A percentile compares a stretch with the other conserved stretches of the same genome.
These are phyloP conservation scores for Hortaea sp. DNA, from an alignment of 2,329 filamentous ascomycete genomes.

Conservation along the genomic window DNA sequence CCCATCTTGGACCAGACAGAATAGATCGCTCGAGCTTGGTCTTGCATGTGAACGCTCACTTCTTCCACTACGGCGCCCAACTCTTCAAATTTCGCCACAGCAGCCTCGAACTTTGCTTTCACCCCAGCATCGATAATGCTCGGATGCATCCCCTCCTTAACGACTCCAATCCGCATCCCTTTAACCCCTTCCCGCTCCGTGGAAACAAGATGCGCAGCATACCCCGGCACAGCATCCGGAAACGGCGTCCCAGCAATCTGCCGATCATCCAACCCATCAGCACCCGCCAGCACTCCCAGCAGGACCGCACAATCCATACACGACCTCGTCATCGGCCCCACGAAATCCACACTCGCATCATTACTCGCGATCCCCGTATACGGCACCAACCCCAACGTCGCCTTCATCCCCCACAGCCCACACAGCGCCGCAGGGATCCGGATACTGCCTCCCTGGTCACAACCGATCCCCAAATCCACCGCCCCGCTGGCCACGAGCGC, in stretches of 20 bases:
- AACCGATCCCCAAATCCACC: constrained; percentile 29
- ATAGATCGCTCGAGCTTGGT: constrained; percentile 41
- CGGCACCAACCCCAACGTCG: constrained; percentile 29
- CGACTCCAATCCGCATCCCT: constrained; percentile 31
- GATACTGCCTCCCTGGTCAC: constrained; percentile 32
- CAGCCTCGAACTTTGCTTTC: constrained; percentile 24
- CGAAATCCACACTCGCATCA: constrained; percentile 36
- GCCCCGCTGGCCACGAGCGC: constrained; percentile 33
- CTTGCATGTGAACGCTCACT: constrained; percentile 38
- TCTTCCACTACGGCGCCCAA: constrained; percentile 35
- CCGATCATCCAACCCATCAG: constrained; percentile 37
- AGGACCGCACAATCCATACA: constrained; percentile 36
- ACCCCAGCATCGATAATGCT: constrained; percentile 30
- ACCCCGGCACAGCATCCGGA: constrained; percentile 19
- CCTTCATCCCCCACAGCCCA: constrained; percentile 1
- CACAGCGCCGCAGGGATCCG: constrained; percentile 7
- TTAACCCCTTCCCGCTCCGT: constrained; percentile 13
- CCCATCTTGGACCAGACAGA: constrained; percentile 34
- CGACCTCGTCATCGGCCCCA: constrained; percentile 36
- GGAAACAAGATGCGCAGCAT: constrained; percentile 14
- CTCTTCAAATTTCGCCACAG: constrained; percentile 27
- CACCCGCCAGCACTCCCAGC: constrained; percentile 38
- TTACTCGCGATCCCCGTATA: constrained; percentile 39
- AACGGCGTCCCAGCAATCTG: constrained; percentile 23
- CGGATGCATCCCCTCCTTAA: constrained; percentile 33